Evolutionary conservation across 164 flowering plant species (phyloP), one percentile per base, ranked within the genome.

Genomic region (Tetracentron sinense): DNA sequence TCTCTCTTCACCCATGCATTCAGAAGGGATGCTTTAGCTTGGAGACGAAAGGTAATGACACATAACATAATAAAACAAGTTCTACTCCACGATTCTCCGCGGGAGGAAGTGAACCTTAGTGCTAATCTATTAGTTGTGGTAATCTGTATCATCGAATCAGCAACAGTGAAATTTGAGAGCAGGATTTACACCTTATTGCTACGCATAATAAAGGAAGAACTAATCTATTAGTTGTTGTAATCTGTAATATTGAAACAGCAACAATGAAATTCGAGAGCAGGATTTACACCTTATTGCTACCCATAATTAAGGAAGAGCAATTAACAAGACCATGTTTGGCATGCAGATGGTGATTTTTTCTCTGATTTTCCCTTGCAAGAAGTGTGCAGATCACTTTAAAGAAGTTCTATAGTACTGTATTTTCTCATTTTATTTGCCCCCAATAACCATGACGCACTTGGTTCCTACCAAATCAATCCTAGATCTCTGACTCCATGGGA

Each of bases 341-440:
- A 47, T 78, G 74, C 86, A 94, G 97, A 91, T 94, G 94, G 79
- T 84, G 28, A 86, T 94, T 75, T 69, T 89, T 69, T 89, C 97
- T 65, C 84, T 97, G 31, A 82, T 94, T 78, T 91, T 91, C 65
- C 99, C 99, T 65, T 94, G 99, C 83, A 82, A 83, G 74, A 97
- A 94, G 66, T 94, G 99, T 74, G 97, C 99, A 7, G 96, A 94
- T 74, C 99, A 91, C 81, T 94, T 94, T 56, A 86, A 88, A 81
- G 96, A 91, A 73, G 80, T 94, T 12, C 60, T 94, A 54, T 88
- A 94, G 99, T 89, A 81, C 49, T 29, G 7, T 47, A 15, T 65
- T 51, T 48, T 60, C 20, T 58, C 51, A 0, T 56, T 65, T 8
- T 22, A 19, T n/a, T 33, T 10, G 8, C 44, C 44, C 14, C 44